These are phyloP conservation scores for Fusarium sp. DNA, from an alignment of 2,329 filamentous ascomycete genomes.

Conservation along the genomic window DNA sequence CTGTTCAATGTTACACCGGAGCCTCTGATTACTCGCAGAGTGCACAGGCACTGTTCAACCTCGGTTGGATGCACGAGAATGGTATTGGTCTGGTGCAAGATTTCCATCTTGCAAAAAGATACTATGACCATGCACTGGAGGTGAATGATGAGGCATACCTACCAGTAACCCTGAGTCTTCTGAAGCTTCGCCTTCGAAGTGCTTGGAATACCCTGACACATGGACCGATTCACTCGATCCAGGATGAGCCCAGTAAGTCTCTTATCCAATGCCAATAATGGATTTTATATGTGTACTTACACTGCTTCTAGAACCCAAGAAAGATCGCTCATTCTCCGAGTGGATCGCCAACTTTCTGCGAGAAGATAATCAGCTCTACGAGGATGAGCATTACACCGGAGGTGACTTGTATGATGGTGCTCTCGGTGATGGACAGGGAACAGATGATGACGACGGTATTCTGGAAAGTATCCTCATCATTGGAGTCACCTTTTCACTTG, in stretches of 20 bases:
- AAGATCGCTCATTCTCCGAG: slow-evolving; percentile 82
- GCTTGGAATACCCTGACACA: slow-evolving; percentile 95
- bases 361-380: slow-evolving; percentile 74
- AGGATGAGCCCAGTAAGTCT: slow-evolving; percentile 84
- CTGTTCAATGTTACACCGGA: slow-evolving; percentile 90
- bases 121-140: slow-evolving; percentile 92
- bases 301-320: slow-evolving; percentile 69
- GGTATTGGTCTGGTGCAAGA: slow-evolving; percentile 93
- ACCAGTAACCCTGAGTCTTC: slow-evolving; percentile 87
- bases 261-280: neutral
- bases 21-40: slow-evolving; percentile 92
- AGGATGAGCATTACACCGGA: slow-evolving; percentile 67
- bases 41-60: slow-evolving; percentile 95
- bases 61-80: slow-evolving; percentile 99
- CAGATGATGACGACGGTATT: slow-evolving; percentile 78
- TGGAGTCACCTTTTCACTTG: slow-evolving; percentile 78
- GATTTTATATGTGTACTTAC: slow-evolving; percentile 34
- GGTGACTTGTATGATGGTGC: slow-evolving; percentile 67
- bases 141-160: slow-evolving; percentile 95
- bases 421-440: slow-evolving; percentile 70
- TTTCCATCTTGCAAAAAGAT: slow-evolving; percentile 95
- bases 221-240: slow-evolving; percentile 92
- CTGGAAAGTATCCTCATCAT: slow-evolving; percentile 89
- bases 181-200: slow-evolving; percentile 86
- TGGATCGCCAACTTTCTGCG: slow-evolving; percentile 90